Evolutionary conservation across 1,284 basidiomycete genomes (phyloP), one percentile per base, ranked within the genome.

Genomic region (Naganishia sp.): DNA sequence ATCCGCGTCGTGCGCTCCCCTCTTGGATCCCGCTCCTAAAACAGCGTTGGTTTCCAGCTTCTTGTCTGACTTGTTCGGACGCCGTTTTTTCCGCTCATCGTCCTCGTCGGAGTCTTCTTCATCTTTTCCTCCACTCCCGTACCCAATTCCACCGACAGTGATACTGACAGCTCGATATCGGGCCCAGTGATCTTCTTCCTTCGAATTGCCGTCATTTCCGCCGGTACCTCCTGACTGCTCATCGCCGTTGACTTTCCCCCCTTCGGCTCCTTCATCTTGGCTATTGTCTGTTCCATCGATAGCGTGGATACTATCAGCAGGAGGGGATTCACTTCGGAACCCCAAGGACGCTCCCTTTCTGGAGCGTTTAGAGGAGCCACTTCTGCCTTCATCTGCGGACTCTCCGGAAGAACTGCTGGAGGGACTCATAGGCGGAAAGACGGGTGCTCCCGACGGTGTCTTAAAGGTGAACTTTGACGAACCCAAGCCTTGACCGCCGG

Each of bases 381-480:
- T 31, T 25, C n/a, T 36, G 6, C 21, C 25, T 16, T 68, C 67
- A 54, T 64, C 63, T 13, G 49, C 64, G 11, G 54, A 65, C 31
- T 63, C 67, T 0, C 61, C 44, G 31, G 65, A 66, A 33, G 65
- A 66, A 42, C 57, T 61, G 59, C 65, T 66, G 25, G 57, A 46
- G 16, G 65, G 65, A 46, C 65, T 66, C 65, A 69, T 69, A 13
- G 68, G 68, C 6, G 68, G 68, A 59, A 69, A 69, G 7, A 54
- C 43, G 2, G 68, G 65, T 2, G 65, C 65, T 15, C 45, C 52
- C 0, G 33, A 39, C 6, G 50, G 52, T 50, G 43, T 39, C 23
- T 50, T 56, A 21, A 66, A 66, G 5, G 57, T 66, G 45, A 66
- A 66, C 31, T 66, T 66, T 4, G 56, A 28, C 3, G 6, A 21